Conservation (phyloP, 352 stramenopile genomes). For the Phytopythium ostracodes region DNA sequence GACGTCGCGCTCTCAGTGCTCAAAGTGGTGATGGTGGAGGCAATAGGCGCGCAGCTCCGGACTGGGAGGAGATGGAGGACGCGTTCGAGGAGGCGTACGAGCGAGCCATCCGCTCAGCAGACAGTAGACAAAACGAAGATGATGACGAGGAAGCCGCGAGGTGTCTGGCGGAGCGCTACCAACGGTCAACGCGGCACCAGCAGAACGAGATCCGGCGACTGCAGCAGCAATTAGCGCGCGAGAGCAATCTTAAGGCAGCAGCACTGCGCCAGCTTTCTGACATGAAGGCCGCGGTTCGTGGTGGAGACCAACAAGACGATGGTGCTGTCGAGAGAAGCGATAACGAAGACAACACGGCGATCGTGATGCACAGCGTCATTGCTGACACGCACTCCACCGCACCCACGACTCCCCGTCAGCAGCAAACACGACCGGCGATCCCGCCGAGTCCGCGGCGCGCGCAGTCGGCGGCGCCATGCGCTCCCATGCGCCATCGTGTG, state of each 20-base stretch:
- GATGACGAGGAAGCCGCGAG: slow-evolving; percentile 10
- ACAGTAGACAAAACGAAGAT: slow-evolving; percentile 1
- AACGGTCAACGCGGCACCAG: slow-evolving; percentile 47
- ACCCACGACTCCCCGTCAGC: background rate
- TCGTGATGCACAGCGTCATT: background rate
- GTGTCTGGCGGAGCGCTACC: slow-evolving; percentile 19
- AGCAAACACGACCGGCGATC: background rate
- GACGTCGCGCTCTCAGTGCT: background rate
- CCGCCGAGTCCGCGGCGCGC: slow-evolving; percentile 24
- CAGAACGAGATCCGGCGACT: slow-evolving; percentile 68
- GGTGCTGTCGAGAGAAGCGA: background rate
- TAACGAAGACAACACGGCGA: background rate
- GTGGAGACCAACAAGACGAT: background rate
- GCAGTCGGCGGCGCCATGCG: slow-evolving; percentile 28
- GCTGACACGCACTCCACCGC: no score
- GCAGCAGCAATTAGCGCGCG: slow-evolving; percentile 50
- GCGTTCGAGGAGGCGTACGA: slow-evolving; percentile 28
- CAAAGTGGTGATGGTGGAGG: background rate
- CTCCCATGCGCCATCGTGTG: slow-evolving; percentile 9
- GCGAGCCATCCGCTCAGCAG: slow-evolving; percentile 11
- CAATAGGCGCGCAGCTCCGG: background rate
- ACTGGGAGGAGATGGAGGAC: slow-evolving; percentile 37
- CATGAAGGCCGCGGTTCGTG: background rate
- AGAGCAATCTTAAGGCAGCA: slow-evolving; percentile 38
- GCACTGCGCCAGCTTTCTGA: background rate